Base-by-base conservation (phyloP, 2,329 filamentous ascomycete species). In the Ophiosphaerella narmari region DNA sequence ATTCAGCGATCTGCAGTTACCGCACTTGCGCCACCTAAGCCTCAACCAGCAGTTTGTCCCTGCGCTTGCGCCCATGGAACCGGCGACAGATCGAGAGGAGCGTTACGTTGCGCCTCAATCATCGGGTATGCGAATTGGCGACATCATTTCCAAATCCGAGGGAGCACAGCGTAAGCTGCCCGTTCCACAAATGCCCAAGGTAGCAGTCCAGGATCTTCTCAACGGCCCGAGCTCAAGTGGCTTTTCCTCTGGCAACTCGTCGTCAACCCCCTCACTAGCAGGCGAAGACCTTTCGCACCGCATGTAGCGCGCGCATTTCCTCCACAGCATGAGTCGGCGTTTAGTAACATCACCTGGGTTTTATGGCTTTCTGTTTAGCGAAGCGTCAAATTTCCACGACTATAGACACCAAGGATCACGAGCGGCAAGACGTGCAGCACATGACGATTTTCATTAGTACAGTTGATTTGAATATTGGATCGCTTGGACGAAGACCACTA, bases 111-210 rank as follows among this genome's bases (percentile, higher is more conserved):
- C 80, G n/a, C 80, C 76, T 64, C 77, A 80, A 33, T 66, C 65
- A 31, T 83, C 80, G 48, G 91, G 91, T 35, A 84, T 95, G 50
- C 89, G 90, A 34, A 87, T 97, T 63, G 89, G 87, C 51, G 93
- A 97, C 72, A 97, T 97, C 67, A 94, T 97, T 78, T 91, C 88
- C 68, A 87, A 88, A 61, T 84, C 91, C 1, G 92, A 97, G 57
- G 91, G 91, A 33, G 88, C 89, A 21, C 90, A 94, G 76, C 82
- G 93, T 63, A 97, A 97, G 75, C 80, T 97, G 14, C 93, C 93
- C 0, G 89, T 96, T 13, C 91, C 91, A 5, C 90, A 93, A 75
- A 84, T 92, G n/a, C 90, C 91, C 47, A 94, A 94, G 73, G 88
- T 96, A 37, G 89, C 89, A 2, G 87, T 95, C 5, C 89, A 93